These are phyloP conservation scores for Leucocoprinus birnbaumii DNA, from an alignment of 768 basidiomycete species.

Conservation along the genomic window DNA sequence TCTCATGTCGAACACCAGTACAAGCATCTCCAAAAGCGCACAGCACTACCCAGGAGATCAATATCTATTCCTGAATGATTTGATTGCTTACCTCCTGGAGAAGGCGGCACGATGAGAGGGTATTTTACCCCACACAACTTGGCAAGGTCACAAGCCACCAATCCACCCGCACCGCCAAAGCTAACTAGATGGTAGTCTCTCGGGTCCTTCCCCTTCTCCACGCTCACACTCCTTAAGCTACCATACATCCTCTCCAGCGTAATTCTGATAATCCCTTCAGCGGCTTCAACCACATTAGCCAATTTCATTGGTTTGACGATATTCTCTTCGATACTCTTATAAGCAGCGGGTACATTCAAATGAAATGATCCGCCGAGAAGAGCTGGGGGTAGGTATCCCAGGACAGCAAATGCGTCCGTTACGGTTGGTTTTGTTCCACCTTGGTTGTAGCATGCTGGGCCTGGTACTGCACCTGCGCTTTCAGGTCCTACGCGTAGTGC, in stretches of 20 bases:
- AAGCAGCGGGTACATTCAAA: constrained; percentile 22
- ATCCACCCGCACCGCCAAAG: constrained; percentile 26
- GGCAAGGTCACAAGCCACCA: constrained; percentile 24
- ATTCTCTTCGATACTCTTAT: constrained; percentile 18
- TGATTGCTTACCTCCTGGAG: constrained; percentile 23
- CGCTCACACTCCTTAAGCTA: constrained; percentile 24
- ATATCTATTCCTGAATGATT: background rate
- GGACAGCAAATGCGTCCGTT: constrained; percentile 25
- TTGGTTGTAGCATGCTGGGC: constrained; percentile 26
- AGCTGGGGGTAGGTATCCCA: constrained; percentile 25
- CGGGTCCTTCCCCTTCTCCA: constrained; percentile 28
- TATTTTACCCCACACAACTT: constrained; percentile 14
- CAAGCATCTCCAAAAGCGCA: constrained; percentile 28
- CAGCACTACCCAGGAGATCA: constrained; percentile 17
- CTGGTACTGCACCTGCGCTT: constrained; percentile 26
- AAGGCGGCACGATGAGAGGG: constrained; percentile 25
- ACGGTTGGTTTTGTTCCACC: constrained; percentile 26
- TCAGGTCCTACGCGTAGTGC: constrained; percentile 27
- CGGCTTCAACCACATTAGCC: constrained; percentile 19
- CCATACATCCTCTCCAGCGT: constrained; percentile 28
- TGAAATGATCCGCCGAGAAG: constrained; percentile 24
- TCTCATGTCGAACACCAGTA: constrained; percentile 24
- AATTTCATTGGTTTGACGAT: constrained; percentile 23
- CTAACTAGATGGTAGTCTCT: constrained; percentile 25
- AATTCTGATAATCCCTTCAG: constrained; percentile 25